phyloP scores from a whole-genome alignment of 345 rosid genomes.

The Eucalyptus urophylla region DNA sequence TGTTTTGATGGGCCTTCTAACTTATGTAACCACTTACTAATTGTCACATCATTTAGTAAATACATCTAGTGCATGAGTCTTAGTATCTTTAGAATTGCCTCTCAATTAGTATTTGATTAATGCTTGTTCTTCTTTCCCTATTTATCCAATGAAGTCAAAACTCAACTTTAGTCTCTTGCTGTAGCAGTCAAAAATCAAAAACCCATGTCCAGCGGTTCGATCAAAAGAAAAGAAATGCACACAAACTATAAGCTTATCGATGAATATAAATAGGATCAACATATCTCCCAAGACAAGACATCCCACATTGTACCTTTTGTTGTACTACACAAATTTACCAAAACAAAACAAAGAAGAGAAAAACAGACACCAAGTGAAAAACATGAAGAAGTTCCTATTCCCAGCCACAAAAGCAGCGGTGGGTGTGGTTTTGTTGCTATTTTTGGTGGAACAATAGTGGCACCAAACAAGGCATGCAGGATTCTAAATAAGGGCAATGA shows the following conservation, averaged over 20 bases:
- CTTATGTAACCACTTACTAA: no score
- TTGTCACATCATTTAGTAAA: no score
- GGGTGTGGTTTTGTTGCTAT: neutral
- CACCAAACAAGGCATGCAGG: neutral
- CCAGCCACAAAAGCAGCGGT: neutral
- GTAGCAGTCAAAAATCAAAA: neutral
- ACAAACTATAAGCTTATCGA: neutral
- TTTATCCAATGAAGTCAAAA: neutral
- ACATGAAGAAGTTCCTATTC: neutral
- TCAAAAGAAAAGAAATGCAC: neutral
- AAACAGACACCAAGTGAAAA: neutral
- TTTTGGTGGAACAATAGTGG: neutral
- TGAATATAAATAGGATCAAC: neutral
- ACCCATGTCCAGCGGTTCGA: neutral
- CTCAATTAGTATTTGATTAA: neutral
- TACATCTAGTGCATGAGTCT: no score
- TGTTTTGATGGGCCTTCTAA: no score
- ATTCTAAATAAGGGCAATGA: neutral
- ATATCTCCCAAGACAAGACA: neutral
- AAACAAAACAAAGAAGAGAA: neutral
- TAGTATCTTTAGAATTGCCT: no score
- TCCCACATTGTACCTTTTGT: neutral
- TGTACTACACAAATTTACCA: neutral
- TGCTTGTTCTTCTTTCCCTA: neutral
- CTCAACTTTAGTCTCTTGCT: neutral